Evolutionary conservation across 2,329 filamentous ascomycete genomes (phyloP).

Genomic region (Westerdykella ornata): DNA sequence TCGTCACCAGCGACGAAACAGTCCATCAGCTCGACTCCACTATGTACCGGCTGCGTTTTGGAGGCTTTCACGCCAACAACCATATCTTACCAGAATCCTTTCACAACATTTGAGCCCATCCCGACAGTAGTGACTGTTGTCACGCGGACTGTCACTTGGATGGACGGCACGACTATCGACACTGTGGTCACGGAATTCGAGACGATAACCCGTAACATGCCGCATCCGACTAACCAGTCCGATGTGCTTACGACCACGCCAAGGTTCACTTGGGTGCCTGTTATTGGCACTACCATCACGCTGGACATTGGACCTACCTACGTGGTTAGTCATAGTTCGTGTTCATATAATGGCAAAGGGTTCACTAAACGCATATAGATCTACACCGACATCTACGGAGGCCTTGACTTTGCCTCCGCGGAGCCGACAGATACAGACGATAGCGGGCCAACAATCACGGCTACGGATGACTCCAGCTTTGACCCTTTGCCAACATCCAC

Average conservation of each 20-base stretch:
- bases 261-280: constrained; percentile 11
- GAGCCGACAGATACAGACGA: background rate
- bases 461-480: background rate
- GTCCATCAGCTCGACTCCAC: background rate
- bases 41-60: constrained; percentile 30
- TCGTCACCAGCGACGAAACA: too few species aligned
- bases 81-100: constrained; percentile 10
- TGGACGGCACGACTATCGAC: constrained; percentile 20
- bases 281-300: background rate
- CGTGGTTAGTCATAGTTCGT: constrained; percentile 4
- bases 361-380: constrained; percentile 8
- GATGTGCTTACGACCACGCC: constrained; percentile 21
- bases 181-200: constrained; percentile 17
- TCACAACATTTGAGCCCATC: constrained; percentile 7
- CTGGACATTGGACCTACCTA: constrained; percentile 11
- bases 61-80: constrained; percentile 20
- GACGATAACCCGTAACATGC: constrained; percentile 10
- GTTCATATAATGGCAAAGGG: background rate
- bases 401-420: constrained; percentile 1
- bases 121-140: constrained; percentile 25
- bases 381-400: constrained; percentile 25
- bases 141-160: constrained; percentile 20
- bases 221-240: constrained; percentile 16
- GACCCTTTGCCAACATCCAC: constrained; percentile 3
- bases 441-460: background rate